A percentile compares a stretch with the other conserved stretches of the same genome.
phyloP scores from a whole-genome alignment of 2,329 filamentous ascomycete genomes.

The Ophiocordyceps camponoti-leonardi region DNA sequence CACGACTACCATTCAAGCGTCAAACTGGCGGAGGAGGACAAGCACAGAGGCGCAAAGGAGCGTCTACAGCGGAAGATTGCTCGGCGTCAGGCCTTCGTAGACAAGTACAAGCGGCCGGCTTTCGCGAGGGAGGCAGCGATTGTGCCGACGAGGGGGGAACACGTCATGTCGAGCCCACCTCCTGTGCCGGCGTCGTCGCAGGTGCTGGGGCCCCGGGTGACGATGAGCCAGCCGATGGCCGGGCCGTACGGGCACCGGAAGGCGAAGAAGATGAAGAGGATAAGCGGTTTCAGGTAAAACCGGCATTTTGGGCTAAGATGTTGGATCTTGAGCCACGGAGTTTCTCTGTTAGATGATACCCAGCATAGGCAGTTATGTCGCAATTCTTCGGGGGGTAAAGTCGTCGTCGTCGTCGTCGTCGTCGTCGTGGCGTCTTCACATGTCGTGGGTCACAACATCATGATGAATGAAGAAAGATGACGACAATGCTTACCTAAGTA shows the following conservation, averaged over 20 bases:
- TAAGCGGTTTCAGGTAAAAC: constrained; percentile 22
- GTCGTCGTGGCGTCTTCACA: too few relatives aligned
- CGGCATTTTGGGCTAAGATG: not conserved
- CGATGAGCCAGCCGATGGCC: constrained; percentile 28
- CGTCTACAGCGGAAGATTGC: constrained; percentile 15
- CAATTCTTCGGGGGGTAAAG: too few relatives aligned
- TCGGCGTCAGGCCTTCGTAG: constrained; percentile 14
- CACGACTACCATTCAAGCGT: constrained; percentile 21
- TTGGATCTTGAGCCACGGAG: not conserved
- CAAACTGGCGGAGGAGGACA: constrained; percentile 15
- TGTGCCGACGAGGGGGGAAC: constrained; percentile 7
- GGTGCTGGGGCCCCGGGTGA: constrained; percentile 13
- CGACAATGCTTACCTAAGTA: too few relatives aligned
- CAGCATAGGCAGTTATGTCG: too few relatives aligned
- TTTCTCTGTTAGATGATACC: too few relatives aligned
- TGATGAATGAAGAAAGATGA: too few relatives aligned
- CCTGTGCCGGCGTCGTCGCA: constrained; percentile 15
- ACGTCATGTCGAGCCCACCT: constrained; percentile 19
- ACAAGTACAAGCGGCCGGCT: constrained; percentile 15
- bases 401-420: too few relatives aligned
- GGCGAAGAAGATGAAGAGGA: constrained; percentile 26
- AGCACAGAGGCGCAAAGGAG: constrained; percentile 16
- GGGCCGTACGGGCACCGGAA: constrained; percentile 28
- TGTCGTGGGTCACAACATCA: too few relatives aligned
- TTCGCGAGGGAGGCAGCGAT: constrained; percentile 7